Evolutionary conservation across 2,329 filamentous ascomycete genomes (phyloP).

Genomic region (Ophiostoma tasmaniense): DNA sequence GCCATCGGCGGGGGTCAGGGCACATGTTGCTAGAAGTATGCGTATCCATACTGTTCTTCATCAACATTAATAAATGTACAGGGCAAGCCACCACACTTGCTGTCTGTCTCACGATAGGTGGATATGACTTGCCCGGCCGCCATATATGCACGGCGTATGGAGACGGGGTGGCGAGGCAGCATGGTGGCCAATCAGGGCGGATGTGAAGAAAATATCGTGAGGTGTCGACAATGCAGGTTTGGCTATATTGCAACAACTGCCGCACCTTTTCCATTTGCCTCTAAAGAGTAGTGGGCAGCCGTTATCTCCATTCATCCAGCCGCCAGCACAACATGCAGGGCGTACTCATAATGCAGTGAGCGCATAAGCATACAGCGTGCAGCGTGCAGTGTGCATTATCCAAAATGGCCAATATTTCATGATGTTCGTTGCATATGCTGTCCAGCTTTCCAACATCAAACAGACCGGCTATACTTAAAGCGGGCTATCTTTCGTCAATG

Average conservation of each 20-base stretch:
- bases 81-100: neutral
- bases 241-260: neutral
- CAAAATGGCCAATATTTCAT: neutral
- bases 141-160: neutral
- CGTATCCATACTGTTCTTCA: neutral
- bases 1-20: neutral
- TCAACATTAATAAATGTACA: too few species aligned
- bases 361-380: neutral
- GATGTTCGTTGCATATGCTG: neutral
- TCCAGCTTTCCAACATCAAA: neutral
- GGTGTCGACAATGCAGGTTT: neutral
- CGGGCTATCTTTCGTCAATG: neutral
- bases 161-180: neutral
- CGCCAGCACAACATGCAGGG: neutral
- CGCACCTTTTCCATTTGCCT: neutral
- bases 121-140: neutral
- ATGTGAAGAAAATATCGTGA: neutral
- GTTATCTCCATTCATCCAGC: neutral
- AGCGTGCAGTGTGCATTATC: neutral
- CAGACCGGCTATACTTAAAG: neutral
- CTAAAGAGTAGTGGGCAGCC: neutral
- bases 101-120: slow-evolving; percentile 4
- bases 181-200: neutral
- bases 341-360: neutral
- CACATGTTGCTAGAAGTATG: too few species aligned